Base-by-base conservation (phyloP, 2,329 filamentous ascomycete species). In the Xylaria polymorpha region DNA sequence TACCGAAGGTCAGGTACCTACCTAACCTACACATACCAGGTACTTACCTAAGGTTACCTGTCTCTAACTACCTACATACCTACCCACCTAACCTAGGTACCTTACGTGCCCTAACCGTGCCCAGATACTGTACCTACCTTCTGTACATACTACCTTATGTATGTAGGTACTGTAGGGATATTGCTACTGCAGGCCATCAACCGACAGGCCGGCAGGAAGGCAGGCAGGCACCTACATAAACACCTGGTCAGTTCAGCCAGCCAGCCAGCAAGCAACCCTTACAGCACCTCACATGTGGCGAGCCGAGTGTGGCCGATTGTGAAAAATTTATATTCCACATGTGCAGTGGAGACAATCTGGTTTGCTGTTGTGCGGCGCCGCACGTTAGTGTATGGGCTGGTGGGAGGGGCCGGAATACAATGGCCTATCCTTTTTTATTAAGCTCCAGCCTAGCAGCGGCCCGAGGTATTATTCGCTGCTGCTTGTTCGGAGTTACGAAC, bases 281-380 rank as follows among this genome's bases (percentile, higher is more conserved):
- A 22, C 63, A 60, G 25, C n/a, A 20, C 29, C 29, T 32, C 51
- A 48, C 53, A 60, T 60, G 53, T 63, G 60, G 65, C 48, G n/a
- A 64, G 60, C 59, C 22, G 29, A 41, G 32, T 56, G 55, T 60
- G 64, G 64, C 57, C 58, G 44, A n/a, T 32, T 15, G 20, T 61
- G 53, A 58, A 58, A 58, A 58, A 58, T 41, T 58, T 39, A 58
- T 22, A 29, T 58, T 10, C 55, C 55, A 37, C 53, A 56, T 56
- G 53, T 39, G 53, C 53, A 43, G 55, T 58, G 55, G 55, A 25
- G 55, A 58, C 55, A 56, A 56, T 32, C 14, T 58, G 55, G 55
- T 43, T 58, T 20, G 55, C 55, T 43, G 37, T 43, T 43, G 55
- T 43, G 37, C 37, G 43, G 22, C 6, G n/a, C 7, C 55, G 7